Evolutionary conservation across 441 rosid genomes (phyloP).

Genomic region (Gossypium schwendimanii): DNA sequence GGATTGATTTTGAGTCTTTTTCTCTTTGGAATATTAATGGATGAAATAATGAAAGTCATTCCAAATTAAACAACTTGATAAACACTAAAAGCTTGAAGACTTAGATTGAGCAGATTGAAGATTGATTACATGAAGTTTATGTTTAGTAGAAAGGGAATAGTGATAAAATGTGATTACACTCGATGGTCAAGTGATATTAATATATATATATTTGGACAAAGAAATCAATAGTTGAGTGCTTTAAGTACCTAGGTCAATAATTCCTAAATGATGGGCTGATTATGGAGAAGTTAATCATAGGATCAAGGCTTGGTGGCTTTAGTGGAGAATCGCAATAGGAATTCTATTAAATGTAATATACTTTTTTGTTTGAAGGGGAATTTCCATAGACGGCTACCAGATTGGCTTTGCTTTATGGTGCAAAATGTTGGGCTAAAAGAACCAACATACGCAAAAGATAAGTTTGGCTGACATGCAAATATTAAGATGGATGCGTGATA

Average conservation of each 20-base stretch:
- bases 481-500: neutral
- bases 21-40: neutral
- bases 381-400: neutral
- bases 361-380: neutral
- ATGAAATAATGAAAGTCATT: neutral
- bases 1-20: neutral
- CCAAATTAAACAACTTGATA: neutral
- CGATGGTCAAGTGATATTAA: neutral
- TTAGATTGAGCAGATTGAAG: neutral
- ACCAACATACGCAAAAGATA: neutral
- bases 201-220: neutral
- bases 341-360: neutral
- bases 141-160: neutral
- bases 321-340: neutral
- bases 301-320: neutral
- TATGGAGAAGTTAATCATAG: neutral
- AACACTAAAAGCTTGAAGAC: neutral
- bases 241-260: neutral
- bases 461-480: neutral
- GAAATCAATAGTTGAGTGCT: neutral
- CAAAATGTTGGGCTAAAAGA: neutral
- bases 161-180: neutral
- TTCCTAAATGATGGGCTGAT: neutral
- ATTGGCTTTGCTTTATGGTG: neutral
- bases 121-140: neutral